Percentiles rank a stretch among this genome's conserved stretches.
Evolutionary conservation across 306 rosid species (phyloP).

Genomic region (Dryas alaskensis): DNA sequence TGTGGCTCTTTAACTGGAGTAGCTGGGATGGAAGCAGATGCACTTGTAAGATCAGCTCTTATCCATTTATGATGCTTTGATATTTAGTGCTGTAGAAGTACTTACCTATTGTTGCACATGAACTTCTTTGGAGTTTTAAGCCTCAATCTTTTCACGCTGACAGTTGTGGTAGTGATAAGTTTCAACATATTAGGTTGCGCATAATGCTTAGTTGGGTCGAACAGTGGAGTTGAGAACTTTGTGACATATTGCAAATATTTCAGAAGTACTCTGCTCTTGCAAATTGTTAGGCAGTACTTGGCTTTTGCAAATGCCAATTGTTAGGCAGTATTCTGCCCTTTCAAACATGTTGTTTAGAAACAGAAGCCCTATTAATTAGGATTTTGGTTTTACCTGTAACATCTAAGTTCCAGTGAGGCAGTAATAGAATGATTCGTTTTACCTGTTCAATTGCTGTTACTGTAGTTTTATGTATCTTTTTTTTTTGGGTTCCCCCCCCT

Average conservation of each 20-base stretch:
- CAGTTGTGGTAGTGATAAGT: neutral
- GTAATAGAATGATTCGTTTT: neutral
- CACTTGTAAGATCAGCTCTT: constrained; percentile 61
- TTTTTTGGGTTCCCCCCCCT: neutral
- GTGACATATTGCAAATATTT: neutral
- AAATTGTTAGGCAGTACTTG: neutral
- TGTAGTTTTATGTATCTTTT: neutral
- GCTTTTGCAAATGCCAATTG: neutral
- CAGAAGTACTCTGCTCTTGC: neutral
- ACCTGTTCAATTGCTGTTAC: neutral
- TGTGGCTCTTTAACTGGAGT: constrained; percentile 96
- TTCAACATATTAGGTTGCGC: neutral
- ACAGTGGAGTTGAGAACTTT: neutral
- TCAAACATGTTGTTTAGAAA: constrained; percentile 6
- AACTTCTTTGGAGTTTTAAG: neutral
- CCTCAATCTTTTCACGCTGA: neutral
- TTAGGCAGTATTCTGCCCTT: neutral
- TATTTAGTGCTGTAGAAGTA: constrained; percentile 4
- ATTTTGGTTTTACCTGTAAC: neutral
- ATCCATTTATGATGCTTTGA: constrained; percentile 20
- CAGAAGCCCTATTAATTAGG: neutral
- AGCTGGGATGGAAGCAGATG: constrained; percentile 99
- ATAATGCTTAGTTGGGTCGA: neutral
- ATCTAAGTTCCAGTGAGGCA: neutral
- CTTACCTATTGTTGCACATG: neutral